phyloP scores from a whole-genome alignment of 1,139 yeast species.

The Yamadazyma aaseri region DNA sequence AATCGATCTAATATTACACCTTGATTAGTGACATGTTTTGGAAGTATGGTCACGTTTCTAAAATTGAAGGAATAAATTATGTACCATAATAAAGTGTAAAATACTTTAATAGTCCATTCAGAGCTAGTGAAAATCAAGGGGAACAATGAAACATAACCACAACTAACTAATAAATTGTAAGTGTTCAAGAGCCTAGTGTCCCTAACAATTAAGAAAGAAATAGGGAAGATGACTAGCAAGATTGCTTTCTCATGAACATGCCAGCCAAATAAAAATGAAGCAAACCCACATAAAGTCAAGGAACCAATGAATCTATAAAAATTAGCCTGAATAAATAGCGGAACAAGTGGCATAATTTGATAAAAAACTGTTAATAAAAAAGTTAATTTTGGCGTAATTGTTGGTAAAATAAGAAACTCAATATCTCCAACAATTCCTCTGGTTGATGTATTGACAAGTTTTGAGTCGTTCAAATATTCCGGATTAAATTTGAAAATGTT shows the following conservation, averaged over 20 bases:
- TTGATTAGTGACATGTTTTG: slow-evolving; percentile 44
- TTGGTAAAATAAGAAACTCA: slow-evolving; percentile 75
- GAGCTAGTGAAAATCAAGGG: slow-evolving; percentile 83
- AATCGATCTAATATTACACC: slow-evolving; percentile 68
- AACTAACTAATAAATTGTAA: slow-evolving; percentile 62
- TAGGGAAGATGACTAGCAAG: slow-evolving; percentile 83
- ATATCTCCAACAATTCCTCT: slow-evolving; percentile 93
- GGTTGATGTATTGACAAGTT: slow-evolving; percentile 50
- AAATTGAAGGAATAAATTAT: slow-evolving; percentile 72
- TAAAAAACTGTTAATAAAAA: slow-evolving; percentile 78
- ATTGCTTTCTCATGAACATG: slow-evolving; percentile 98
- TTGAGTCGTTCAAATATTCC: slow-evolving; percentile 21
- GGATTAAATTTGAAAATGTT: slow-evolving; percentile 36
- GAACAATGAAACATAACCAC: slow-evolving; percentile 86
- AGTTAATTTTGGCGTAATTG: slow-evolving; percentile 73
- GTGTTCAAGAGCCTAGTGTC: slow-evolving; percentile 74
- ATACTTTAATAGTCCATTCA: slow-evolving; percentile 72
- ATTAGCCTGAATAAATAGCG: slow-evolving; percentile 72
- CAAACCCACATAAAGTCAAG: slow-evolving; percentile 83
- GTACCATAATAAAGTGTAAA: slow-evolving; percentile 86
- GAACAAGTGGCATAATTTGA: slow-evolving; percentile 74
- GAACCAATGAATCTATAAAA: slow-evolving; percentile 80
- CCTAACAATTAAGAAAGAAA: slow-evolving; percentile 69
- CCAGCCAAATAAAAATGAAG: slow-evolving; percentile 95
- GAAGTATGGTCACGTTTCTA: slow-evolving; percentile 60